Base-by-base conservation (phyloP, 2,329 filamentous ascomycete species). In the Westerdykella ornata region DNA sequence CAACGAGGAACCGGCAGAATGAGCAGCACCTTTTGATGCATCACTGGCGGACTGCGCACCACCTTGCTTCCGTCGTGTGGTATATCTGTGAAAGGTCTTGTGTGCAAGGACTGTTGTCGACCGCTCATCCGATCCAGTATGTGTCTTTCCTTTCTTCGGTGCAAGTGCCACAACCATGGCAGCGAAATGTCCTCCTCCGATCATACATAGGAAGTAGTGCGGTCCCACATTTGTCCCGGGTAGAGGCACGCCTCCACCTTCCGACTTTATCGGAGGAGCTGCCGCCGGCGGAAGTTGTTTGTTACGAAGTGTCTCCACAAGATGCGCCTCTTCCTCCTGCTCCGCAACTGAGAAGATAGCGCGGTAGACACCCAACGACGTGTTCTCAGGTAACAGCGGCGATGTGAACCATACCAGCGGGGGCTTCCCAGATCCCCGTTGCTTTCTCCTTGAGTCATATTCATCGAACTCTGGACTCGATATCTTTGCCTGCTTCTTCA, bases 81-180 rank as follows among this genome's bases (percentile, higher is more conserved):
- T 98, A 62, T 98, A 98, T 43, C 92, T 79, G 65, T 98, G 94
- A 65, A 97, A 98, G 0, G 90, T 96, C 71, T 98, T 98, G 68
- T 97, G 90, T 0, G 88, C 90, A 34, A 96, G 75, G 0, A 97
- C 87, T 0, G 84, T 84, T 5, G 90, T 88, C 57, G 94, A 85
- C 39, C 87, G 77, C 51, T 94, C 88, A 60, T 94, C 78, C 1
- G 84, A 74, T 0, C 85, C 84, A 11, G 77, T 72, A 3, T 74
- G 72, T 39, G 80, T 79, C 60, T 86, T 90, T 29, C 80, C 78
- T 39, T 84, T 72, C 47, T 88, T 85, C 0, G 92, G 89, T 1
- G 87, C 81, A 3, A 97, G 75, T 0, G 88, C 88, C 9, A 98
- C 85, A 9, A 97, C 75, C 89, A 97, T 97, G 38, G 86, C 92